Conservation (phyloP, 208 protist species). For the Trypanosoma avium region DNA sequence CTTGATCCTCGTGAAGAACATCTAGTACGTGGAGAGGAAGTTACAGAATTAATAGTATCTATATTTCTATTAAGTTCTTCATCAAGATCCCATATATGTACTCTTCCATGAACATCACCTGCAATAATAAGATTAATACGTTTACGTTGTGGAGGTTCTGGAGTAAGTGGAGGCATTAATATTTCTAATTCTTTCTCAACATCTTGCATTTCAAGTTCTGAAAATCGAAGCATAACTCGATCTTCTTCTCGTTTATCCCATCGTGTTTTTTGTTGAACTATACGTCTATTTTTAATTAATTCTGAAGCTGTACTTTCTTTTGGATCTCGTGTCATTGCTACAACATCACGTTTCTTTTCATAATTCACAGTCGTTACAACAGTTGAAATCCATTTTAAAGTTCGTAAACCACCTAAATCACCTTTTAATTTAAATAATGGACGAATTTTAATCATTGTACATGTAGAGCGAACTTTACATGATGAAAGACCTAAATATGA, state of each 20-base stretch:
- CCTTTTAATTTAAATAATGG: constrained; percentile 84
- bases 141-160: constrained; percentile 59
- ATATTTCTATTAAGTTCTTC: constrained; percentile 51
- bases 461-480: constrained; percentile 66
- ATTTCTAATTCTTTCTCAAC: constrained; percentile 65
- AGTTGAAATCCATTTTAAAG: constrained; percentile 76
- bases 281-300: constrained; percentile 26
- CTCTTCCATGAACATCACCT: constrained; percentile 65
- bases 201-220: constrained; percentile 74
- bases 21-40: not conserved
- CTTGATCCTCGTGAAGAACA: not conserved
- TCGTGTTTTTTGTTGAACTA: constrained; percentile 63
- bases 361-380: constrained; percentile 61
- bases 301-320: constrained; percentile 33
- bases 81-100: constrained; percentile 89
- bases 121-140: constrained; percentile 82
- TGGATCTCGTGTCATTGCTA: constrained; percentile 31
- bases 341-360: constrained; percentile 32
- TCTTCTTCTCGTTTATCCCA: constrained; percentile 78
- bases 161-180: constrained; percentile 67
- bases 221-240: constrained; percentile 52
- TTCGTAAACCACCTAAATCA: constrained; percentile 65
- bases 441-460: constrained; percentile 69
- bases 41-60: not conserved
- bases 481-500: constrained; percentile 1